These are phyloP conservation scores for Microsporum ferrugineum DNA, from an alignment of 2,329 filamentous ascomycete species.

Conservation along the genomic window DNA sequence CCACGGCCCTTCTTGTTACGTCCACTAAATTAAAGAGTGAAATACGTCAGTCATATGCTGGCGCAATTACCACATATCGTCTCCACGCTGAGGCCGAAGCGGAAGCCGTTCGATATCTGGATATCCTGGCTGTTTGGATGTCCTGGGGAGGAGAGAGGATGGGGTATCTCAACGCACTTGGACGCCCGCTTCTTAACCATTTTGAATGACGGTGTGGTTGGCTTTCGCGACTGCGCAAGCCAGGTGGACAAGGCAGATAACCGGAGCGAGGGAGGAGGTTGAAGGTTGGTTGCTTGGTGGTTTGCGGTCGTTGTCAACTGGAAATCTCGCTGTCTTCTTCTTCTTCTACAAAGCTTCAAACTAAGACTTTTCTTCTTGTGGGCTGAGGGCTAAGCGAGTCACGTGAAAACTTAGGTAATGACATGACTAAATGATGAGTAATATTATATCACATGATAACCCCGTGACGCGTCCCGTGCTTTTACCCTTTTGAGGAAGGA, in stretches of 20 bases:
- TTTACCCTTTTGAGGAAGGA: background rate
- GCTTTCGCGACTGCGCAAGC: constrained; percentile 9
- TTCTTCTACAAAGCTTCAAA: background rate
- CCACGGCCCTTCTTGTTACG: constrained; percentile 99
- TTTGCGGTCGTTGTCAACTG: constrained; percentile 3
- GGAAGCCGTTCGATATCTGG: background rate
- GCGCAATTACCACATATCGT: background rate
- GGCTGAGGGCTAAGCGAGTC: constrained; percentile 7
- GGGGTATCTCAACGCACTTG: constrained; percentile 45
- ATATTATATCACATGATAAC: background rate
- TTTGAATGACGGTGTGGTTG: constrained; percentile 36
- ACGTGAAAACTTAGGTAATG: background rate
- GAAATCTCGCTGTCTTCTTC: constrained; percentile 3
- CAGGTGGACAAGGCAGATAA: background rate
- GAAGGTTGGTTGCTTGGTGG: background rate
- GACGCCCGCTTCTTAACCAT: constrained; percentile 69
- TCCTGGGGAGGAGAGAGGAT: constrained; percentile 4
- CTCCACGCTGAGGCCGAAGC: background rate
- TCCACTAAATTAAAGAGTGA: constrained; percentile 48
- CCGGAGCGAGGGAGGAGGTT: constrained; percentile 6
- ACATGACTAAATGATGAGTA: background rate
- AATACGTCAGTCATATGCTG: background rate
- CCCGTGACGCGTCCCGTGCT: constrained; percentile 1
- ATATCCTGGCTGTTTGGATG: background rate
- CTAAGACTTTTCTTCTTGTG: constrained; percentile 6